Base-by-base conservation (phyloP, 768 basidiomycete genomes). In the Agrocybe praecox region DNA sequence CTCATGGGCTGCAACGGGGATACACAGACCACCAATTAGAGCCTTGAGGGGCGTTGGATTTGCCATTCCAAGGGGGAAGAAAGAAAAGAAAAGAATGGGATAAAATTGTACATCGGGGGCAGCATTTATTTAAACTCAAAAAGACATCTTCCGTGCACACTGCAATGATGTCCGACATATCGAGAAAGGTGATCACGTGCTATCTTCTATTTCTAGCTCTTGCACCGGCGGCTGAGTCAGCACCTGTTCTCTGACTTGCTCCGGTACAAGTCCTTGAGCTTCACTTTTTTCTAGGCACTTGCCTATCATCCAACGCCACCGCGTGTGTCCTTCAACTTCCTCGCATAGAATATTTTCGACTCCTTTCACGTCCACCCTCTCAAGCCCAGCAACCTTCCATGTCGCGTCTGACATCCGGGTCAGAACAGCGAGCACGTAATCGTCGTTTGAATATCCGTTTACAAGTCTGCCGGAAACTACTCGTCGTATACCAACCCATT, bases 351-450 rank as follows among this genome's bases (percentile, higher is more conserved):
- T 63, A 60, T 85, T 82, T 64, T 86, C 83, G 15, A 84, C 73
- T 1, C 83, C 83, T 64, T 75, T 72, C 34, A 80, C 78, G 23
- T 74, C 71, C 5, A 86, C 78, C 10, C 72, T 65, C 50, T 78
- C 67, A 21, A 85, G 64, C 6, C 85, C 84, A 2, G 85, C 80
- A 4, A 85, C 77, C 34, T 69, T 70, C 81, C 82, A 83, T 33
- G 70, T 77, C 29, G 71, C 72, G 56, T 74, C 72, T 2, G 81
- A 77, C 23, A 74, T 71, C 42, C 83, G 75, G 17, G 76, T 79
- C 14, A 85, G 71, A 21, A 84, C 74, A 12, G 79, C 82, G 47
- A 86, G 72, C 22, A 85, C 75, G 65, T 83, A 85, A 62, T 85
- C 84, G 32, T 79, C 66, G 53, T 61, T 67, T 17, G 78, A 74